Conservation (phyloP, 768 basidiomycete species). For the Pisolithus microcarpus region DNA sequence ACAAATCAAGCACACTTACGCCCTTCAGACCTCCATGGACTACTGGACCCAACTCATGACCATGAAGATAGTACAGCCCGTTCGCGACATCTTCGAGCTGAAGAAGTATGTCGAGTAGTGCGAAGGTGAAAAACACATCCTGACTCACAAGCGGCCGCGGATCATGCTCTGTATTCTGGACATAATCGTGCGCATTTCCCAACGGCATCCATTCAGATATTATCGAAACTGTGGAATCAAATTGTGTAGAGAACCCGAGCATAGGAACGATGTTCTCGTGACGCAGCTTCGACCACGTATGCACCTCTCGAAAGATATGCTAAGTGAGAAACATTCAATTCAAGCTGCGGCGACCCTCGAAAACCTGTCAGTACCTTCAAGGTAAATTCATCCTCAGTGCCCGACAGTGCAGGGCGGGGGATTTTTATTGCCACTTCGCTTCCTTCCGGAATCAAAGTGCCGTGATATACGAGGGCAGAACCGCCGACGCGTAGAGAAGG, state of each 20-base stretch:
- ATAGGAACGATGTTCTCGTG: too few relatives aligned
- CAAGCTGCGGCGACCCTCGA: too few relatives aligned
- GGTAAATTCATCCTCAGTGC: too few relatives aligned
- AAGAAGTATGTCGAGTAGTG: background rate
- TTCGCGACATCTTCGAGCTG: background rate
- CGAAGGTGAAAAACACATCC: background rate
- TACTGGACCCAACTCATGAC: background rate
- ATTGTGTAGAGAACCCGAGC: background rate
- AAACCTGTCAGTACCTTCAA: too few relatives aligned
- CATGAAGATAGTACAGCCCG: background rate
- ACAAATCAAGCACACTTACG: background rate
- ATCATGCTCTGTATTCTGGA: background rate
- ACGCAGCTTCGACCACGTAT: too few relatives aligned
- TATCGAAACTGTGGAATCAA: background rate
- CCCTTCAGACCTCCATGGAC: background rate
- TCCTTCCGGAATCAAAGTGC: too few relatives aligned
- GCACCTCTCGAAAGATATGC: too few relatives aligned
- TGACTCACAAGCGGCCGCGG: background rate
- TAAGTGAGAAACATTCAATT: too few relatives aligned
- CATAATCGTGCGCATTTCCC: background rate
- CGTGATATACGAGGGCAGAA: too few relatives aligned
- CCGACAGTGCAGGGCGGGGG: too few relatives aligned
- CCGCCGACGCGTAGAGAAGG: too few relatives aligned
- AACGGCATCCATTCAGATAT: background rate
- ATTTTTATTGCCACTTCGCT: too few relatives aligned